These are phyloP conservation scores for Tetrapisispora taiwanensis DNA, from an alignment of 805 yeast genomes.

Conservation along the genomic window DNA sequence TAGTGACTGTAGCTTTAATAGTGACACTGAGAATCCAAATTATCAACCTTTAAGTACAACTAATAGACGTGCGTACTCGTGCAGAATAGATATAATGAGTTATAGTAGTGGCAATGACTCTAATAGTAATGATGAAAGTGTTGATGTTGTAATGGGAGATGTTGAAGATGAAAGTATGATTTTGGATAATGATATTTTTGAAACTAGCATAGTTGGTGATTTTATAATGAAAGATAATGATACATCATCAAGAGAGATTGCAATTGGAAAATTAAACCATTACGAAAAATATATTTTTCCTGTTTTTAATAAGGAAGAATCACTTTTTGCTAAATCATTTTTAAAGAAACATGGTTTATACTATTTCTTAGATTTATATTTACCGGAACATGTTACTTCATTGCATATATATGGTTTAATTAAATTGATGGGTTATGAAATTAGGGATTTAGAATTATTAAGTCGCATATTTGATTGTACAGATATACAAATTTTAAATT, in stretches of 20 bases:
- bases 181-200: neutral
- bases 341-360: constrained; percentile 52
- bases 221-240: constrained; percentile 2
- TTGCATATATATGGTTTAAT: constrained; percentile 49
- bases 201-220: neutral
- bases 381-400: constrained; percentile 51
- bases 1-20: neutral
- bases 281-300: constrained; percentile 31
- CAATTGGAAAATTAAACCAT: constrained; percentile 18
- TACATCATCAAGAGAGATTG: constrained; percentile 9
- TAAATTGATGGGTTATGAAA: constrained; percentile 52
- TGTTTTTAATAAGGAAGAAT: constrained; percentile 33
- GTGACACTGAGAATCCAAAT: neutral
- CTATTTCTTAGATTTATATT: constrained; percentile 47
- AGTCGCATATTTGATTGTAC: constrained; percentile 20
- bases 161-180: neutral
- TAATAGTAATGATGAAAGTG: neutral
- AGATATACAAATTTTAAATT: constrained; percentile 10
- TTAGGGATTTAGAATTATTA: constrained; percentile 29
- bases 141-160: neutral
- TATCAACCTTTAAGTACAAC: neutral
- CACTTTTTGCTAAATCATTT: constrained; percentile 39
- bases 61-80: neutral
- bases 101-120: neutral
- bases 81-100: neutral